Conservation (phyloP, 371 early-diverging fungal species). For the Mucor irregularis region DNA sequence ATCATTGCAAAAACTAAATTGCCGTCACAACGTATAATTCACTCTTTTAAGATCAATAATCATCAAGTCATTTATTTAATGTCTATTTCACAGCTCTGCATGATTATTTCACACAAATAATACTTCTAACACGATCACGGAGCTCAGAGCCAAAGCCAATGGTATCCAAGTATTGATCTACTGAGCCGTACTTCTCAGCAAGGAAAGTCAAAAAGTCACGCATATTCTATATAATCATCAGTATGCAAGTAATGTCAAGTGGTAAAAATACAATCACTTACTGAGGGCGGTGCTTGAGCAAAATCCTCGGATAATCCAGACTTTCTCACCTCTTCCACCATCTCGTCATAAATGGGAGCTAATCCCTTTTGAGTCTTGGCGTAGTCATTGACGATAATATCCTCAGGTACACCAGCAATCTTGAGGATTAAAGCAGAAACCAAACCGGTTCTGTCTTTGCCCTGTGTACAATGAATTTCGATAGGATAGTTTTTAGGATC, state of each 20-base stretch:
- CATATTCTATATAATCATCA: conserved; percentile 30
- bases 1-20: too few relatives aligned
- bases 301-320: conserved; percentile 58
- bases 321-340: conserved; percentile 51
- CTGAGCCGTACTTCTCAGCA: conserved; percentile 33
- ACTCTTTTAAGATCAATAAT: too few relatives aligned
- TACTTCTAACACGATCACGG: conserved; percentile 37
- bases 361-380: conserved; percentile 55
- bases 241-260: background rate
- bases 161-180: conserved; percentile 27
- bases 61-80: too few relatives aligned
- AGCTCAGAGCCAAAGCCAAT: conserved; percentile 34
- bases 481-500: conserved; percentile 66
- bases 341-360: conserved; percentile 42
- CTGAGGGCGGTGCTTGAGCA: conserved; percentile 58
- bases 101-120: conserved; percentile 38
- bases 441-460: conserved; percentile 80
- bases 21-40: too few relatives aligned
- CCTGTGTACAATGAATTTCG: conserved; percentile 78
- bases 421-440: conserved; percentile 57
- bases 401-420: conserved; percentile 62
- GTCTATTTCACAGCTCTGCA: too few relatives aligned
- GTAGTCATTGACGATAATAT: conserved; percentile 67
- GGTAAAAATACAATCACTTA: conserved; percentile 3
- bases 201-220: conserved; percentile 29